phyloP scores from a whole-genome alignment of 345 rosid species.

The Corymbia maculata region DNA sequence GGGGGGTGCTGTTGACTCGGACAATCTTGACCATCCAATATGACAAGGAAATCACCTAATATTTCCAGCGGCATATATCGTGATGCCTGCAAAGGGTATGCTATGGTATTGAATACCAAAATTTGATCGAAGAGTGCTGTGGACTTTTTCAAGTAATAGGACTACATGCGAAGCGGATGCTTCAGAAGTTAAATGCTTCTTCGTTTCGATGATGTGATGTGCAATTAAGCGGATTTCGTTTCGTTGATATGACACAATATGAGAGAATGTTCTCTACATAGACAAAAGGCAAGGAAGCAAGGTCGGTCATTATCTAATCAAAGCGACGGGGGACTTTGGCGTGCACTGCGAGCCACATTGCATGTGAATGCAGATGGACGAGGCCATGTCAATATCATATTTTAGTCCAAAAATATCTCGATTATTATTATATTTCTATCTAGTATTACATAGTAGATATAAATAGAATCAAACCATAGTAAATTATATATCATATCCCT shows the following conservation, averaged over 20 bases:
- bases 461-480: not conserved
- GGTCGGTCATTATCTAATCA: not conserved
- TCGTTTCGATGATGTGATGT: not conserved
- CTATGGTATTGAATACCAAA: not conserved
- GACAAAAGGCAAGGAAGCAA: not conserved
- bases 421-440: not conserved
- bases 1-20: accelerated
- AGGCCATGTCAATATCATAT: not conserved
- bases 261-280: not conserved
- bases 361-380: not conserved
- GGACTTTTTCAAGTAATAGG: not conserved
- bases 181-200: not conserved
- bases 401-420: not conserved
- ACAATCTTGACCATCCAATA: not conserved
- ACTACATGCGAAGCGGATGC: not conserved
- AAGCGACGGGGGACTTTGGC: not conserved
- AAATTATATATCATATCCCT: not conserved
- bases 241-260: not conserved
- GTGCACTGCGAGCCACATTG: not conserved
- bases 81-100: not conserved
- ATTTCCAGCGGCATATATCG: not conserved
- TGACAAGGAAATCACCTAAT: not conserved
- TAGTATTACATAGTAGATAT: not conserved
- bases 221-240: not conserved
- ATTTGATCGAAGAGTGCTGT: not conserved